These are phyloP conservation scores for Blastobotrys capitulatus DNA, from an alignment of 1,139 yeast genomes.

Conservation along the genomic window DNA sequence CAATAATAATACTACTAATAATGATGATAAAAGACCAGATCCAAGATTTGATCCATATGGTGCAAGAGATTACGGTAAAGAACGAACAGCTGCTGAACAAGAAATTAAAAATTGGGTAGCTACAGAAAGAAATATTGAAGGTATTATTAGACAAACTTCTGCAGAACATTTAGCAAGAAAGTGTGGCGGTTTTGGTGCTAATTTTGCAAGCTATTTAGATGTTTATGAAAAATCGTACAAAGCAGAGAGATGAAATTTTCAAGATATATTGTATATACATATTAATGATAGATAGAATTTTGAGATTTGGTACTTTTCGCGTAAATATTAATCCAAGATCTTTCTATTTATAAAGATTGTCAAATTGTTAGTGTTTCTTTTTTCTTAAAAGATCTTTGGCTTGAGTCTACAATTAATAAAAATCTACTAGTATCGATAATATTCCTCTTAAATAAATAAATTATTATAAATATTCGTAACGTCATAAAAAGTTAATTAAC, in stretches of 20 bases:
- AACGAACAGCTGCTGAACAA: slow-evolving; percentile 21
- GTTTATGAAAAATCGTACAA: slow-evolving; percentile 15
- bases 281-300: too few species aligned
- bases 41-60: slow-evolving; percentile 35
- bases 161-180: slow-evolving; percentile 22
- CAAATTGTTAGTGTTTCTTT: neutral
- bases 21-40: slow-evolving; percentile 19
- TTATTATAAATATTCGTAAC: neutral
- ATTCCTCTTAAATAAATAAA: neutral
- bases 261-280: neutral
- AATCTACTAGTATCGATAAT: too few species aligned
- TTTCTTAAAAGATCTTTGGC: too few species aligned
- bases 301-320: too few species aligned
- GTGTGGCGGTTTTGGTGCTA: slow-evolving; percentile 26
- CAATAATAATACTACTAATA: neutral
- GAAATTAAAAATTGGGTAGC: slow-evolving; percentile 27
- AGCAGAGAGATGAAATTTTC: neutral
- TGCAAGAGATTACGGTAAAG: slow-evolving; percentile 25
- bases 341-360: too few species aligned
- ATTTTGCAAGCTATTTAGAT: slow-evolving; percentile 17
- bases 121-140: slow-evolving; percentile 28
- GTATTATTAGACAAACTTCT: slow-evolving; percentile 30
- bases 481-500: too few species aligned
- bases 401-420: too few species aligned
- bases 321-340: too few species aligned